A percentile compares a stretch with the other conserved stretches of the same genome.
phyloP scores from a whole-genome alignment of 2,329 filamentous ascomycete species.

The Nemania abortiva region DNA sequence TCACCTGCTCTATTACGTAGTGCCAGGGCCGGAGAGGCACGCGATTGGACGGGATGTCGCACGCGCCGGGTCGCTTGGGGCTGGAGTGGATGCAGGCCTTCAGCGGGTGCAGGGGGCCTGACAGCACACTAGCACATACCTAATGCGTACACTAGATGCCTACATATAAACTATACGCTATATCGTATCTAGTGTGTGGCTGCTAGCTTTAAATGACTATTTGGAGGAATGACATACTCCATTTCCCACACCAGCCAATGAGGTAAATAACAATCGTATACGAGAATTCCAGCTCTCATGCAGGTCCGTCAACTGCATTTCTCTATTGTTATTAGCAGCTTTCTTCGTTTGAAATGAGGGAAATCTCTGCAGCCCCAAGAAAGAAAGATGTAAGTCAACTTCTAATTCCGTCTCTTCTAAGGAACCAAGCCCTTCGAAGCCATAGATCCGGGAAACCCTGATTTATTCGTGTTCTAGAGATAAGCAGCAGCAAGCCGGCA shows the following conservation, averaged over 20 bases:
- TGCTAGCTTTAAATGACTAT: not conserved
- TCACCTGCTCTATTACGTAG: conserved; percentile 36
- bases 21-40: not conserved
- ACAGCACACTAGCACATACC: not conserved
- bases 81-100: conserved; percentile 13
- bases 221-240: not conserved
- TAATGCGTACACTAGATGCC: no score
- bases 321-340: not conserved
- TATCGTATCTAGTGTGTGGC: not conserved
- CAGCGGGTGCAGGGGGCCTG: conserved; percentile 2
- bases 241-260: conserved; percentile 25
- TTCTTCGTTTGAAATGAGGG: not conserved
- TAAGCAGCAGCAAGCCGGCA: not conserved
- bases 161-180: not conserved
- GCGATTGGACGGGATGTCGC: conserved; percentile 29
- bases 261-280: not conserved
- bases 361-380: no score
- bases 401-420: no score
- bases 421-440: no score
- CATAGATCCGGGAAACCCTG: no score
- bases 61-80: conserved; percentile 8
- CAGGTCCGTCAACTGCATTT: not conserved
- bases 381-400: no score
- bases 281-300: conserved; percentile 17
- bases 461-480: not conserved